Conservation (phyloP, 768 basidiomycete genomes). For the Thelephora ganbajun region DNA sequence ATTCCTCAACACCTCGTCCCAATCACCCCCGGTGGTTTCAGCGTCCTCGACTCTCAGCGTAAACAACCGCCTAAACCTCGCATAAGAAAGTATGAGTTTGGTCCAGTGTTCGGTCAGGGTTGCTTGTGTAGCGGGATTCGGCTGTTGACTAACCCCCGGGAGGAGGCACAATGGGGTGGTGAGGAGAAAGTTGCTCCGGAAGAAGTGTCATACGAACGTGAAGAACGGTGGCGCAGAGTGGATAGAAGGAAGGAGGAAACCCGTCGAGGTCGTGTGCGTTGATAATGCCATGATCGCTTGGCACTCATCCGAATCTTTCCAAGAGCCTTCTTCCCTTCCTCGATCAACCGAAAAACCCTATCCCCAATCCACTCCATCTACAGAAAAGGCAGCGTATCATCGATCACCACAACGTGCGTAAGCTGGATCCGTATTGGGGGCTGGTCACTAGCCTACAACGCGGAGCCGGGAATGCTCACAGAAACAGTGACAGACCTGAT, state of each 20-base stretch:
- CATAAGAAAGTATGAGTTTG: slow-evolving; percentile 63
- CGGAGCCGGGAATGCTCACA: not conserved
- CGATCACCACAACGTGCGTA: not conserved
- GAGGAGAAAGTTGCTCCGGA: not conserved
- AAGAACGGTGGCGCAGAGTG: slow-evolving; percentile 80
- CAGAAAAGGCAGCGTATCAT: not conserved
- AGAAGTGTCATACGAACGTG: slow-evolving; percentile 39
- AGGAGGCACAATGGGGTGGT: slow-evolving; percentile 6
- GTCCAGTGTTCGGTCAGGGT: slow-evolving; percentile 60
- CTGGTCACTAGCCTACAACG: too few species aligned
- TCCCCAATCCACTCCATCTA: slow-evolving; percentile 81
- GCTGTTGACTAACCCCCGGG: slow-evolving; percentile 46
- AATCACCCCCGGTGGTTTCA: slow-evolving; percentile 46
- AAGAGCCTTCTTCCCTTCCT: slow-evolving; percentile 67
- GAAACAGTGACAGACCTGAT: slow-evolving; percentile 23
- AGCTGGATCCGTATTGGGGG: too few species aligned
- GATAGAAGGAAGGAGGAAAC: slow-evolving; percentile 68
- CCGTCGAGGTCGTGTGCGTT: slow-evolving; percentile 12
- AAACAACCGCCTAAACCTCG: slow-evolving; percentile 55
- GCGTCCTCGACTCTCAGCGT: slow-evolving; percentile 61
- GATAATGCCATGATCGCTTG: too few species aligned
- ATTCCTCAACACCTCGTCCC: slow-evolving; percentile 69
- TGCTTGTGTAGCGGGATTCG: slow-evolving; percentile 50
- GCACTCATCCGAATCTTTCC: too few species aligned
- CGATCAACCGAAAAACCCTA: slow-evolving; percentile 53